phyloP scores from a whole-genome alignment of 345 rosid species.

The Eucalyptus pumila region DNA sequence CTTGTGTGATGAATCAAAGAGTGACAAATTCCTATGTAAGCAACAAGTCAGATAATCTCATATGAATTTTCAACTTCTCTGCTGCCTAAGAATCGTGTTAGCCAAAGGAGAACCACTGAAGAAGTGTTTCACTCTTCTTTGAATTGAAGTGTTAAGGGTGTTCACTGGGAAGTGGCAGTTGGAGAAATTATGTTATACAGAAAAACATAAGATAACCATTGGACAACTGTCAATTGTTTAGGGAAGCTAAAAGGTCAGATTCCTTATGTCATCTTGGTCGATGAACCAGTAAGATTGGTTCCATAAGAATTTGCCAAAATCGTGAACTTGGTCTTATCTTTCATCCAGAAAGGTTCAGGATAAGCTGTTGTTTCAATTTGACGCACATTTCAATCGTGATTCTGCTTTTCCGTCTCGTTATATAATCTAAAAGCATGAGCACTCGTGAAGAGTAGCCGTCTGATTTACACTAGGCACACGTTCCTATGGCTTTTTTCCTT shows the following conservation, averaged over 20 bases:
- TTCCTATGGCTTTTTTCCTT: too few species aligned
- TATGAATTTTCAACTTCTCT: neutral
- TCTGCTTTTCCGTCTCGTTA: neutral
- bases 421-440: neutral
- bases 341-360: neutral
- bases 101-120: neutral
- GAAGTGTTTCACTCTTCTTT: neutral
- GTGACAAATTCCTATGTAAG: neutral
- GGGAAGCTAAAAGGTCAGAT: neutral
- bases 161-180: neutral
- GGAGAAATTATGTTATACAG: neutral
- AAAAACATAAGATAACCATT: neutral
- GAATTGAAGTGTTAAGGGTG: neutral
- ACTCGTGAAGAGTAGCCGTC: neutral
- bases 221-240: neutral
- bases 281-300: neutral
- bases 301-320: neutral
- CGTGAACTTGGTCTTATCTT: neutral
- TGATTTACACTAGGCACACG: neutral
- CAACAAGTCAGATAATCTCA: neutral
- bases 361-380: neutral
- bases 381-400: neutral
- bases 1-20: neutral
- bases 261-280: neutral
- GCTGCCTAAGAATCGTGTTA: neutral